phyloP scores from a whole-genome alignment of 805 yeast species.

The Yamadazyma kitorensis region DNA sequence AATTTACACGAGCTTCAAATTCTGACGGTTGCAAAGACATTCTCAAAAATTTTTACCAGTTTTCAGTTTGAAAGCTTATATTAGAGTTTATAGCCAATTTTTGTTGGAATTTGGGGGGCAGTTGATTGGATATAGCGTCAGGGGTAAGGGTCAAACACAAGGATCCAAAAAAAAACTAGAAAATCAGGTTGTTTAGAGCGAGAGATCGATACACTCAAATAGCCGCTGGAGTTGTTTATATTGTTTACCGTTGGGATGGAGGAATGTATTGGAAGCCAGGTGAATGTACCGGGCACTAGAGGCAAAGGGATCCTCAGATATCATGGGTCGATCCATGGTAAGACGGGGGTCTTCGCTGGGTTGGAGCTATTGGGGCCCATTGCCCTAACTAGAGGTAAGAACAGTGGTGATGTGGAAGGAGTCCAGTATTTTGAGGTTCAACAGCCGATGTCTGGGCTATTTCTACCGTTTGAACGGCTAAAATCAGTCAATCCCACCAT shows the following conservation, averaged over 20 bases:
- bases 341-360: constrained; percentile 79
- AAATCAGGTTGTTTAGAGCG: too few species aligned
- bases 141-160: too few species aligned
- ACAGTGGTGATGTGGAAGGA: constrained; percentile 81
- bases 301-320: constrained; percentile 63
- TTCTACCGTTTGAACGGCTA: constrained; percentile 56
- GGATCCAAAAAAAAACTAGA: too few species aligned
- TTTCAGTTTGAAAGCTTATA: too few species aligned
- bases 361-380: constrained; percentile 71
- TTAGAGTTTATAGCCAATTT: too few species aligned
- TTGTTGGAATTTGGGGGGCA: too few species aligned
- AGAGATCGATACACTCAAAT: too few species aligned
- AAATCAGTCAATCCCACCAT: constrained; percentile 33
- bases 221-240: background rate
- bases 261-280: constrained; percentile 30
- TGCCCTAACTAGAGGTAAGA: constrained; percentile 66
- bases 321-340: constrained; percentile 71
- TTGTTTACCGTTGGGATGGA: constrained; percentile 2
- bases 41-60: too few species aligned
- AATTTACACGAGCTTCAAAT: too few species aligned
- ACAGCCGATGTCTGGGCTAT: constrained; percentile 68
- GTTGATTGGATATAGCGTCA: too few species aligned
- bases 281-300: constrained; percentile 66
- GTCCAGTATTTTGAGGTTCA: constrained; percentile 63
- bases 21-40: too few species aligned